phyloP scores from a whole-genome alignment of 192 early-diverging fungal species.

The Entophlyctis luteolus region DNA sequence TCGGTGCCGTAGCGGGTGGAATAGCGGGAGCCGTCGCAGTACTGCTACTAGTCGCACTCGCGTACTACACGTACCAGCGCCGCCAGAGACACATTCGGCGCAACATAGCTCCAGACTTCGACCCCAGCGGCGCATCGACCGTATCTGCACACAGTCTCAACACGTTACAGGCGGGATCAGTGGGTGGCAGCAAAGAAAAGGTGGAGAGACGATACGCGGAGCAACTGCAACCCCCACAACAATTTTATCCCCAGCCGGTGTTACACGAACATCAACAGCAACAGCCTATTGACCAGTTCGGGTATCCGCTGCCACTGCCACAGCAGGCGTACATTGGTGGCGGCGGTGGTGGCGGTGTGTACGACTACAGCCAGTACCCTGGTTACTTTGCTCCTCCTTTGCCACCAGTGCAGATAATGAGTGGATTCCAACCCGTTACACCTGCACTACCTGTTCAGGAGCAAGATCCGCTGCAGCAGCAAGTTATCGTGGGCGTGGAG shows the following conservation, averaged over 20 bases:
- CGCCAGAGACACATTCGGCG: neutral
- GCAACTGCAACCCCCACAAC: too few relatives aligned
- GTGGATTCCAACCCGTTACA: neutral
- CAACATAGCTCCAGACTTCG: neutral
- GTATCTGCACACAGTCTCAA: neutral
- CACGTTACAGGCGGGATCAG: neutral
- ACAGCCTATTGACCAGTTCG: neutral
- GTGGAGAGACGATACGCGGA: neutral
- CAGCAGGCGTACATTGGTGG: neutral
- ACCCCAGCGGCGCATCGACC: neutral
- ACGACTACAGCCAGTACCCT: neutral
- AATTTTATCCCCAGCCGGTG: too few relatives aligned
- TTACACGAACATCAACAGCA: too few relatives aligned
- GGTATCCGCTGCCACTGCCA: neutral
- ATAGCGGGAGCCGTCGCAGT: neutral
- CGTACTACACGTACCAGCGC: neutral
- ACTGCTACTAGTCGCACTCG: neutral
- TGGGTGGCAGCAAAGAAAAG: neutral
- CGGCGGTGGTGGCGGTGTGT: neutral
- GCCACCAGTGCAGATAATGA: neutral
- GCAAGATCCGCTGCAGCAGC: neutral
- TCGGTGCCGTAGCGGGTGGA: neutral
- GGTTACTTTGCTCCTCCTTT: neutral
- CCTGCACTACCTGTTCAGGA: too few relatives aligned
- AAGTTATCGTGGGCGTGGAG: neutral